phyloP scores from a whole-genome alignment of 768 basidiomycete species.

The Daedalea quercina region DNA sequence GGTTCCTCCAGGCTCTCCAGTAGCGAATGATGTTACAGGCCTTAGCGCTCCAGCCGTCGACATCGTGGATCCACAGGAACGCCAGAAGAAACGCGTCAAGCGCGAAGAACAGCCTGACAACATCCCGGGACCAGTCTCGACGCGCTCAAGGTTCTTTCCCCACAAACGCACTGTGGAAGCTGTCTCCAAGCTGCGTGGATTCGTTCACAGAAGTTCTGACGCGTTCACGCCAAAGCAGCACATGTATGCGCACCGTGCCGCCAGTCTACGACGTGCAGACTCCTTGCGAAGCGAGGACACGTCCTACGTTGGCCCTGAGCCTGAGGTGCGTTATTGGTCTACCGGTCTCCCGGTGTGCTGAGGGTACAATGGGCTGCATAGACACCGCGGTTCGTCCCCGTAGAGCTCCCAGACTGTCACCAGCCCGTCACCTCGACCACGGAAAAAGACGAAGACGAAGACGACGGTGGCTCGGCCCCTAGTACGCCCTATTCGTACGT shows the following conservation, averaged over 20 bases:
- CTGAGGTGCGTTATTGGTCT: neutral
- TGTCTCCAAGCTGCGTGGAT: neutral
- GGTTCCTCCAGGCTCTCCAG: neutral
- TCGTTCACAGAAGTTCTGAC: neutral
- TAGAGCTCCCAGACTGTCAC: neutral
- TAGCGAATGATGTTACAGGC: too few relatives aligned
- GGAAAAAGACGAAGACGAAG: neutral
- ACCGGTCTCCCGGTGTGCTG: neutral
- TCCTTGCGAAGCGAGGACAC: constrained; percentile 29
- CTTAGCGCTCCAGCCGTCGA: too few relatives aligned
- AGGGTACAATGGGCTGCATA: neutral
- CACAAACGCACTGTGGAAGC: neutral
- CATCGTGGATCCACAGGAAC: too few relatives aligned
- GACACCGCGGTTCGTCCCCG: neutral
- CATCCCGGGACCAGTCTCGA: too few relatives aligned
- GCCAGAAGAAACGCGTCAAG: neutral
- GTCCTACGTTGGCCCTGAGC: too few relatives aligned
- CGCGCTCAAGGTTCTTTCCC: neutral
- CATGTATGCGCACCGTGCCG: constrained; percentile 26
- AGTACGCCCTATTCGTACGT: constrained; percentile 4
- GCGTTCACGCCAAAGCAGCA: constrained; percentile 1
- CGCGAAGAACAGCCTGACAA: neutral
- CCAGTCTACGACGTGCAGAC: constrained; percentile 34
- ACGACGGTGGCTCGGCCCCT: neutral
- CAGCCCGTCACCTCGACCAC: neutral